Evolutionary conservation across 192 early-diverging fungal genomes (phyloP), one percentile per base, ranked within the genome.

Genomic region (Podochytrium sp.): DNA sequence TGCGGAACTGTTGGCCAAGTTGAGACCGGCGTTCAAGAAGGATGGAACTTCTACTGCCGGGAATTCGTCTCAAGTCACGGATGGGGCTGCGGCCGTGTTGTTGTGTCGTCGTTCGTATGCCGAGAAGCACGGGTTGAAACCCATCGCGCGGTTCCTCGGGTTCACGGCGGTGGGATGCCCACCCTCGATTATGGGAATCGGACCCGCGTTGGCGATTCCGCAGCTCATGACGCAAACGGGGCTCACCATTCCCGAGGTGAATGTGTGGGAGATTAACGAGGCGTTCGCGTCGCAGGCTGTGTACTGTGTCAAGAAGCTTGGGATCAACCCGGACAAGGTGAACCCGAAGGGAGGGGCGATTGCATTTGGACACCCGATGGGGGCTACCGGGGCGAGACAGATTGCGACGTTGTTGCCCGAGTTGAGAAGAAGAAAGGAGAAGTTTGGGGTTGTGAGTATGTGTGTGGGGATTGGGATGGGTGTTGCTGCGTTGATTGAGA

Each of bases 321-420:
- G 89, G 30, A 91, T 99, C 60, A 86, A 89, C 73, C 77, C 91
- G 78, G 89, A 92, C 65, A 97, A 94, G 90, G 94, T 98, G 78
- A 99, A 99, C 86, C 95, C 95, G 52, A 92, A 95, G 89, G 97
- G 97, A 68, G 97, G 97, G 73, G 97, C 97, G 39, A 99, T 99
- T 67, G 63, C 97, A 32, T 89, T 98, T 70, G 97, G 97, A 69
- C 97, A 99, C 80, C 97, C 97, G 62, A 78, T 86, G 75, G 81
- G 80, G 57, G 81, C 80, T 80, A 98, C 96, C 38, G 96, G 97
- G 80, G 95, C 97, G 10, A 91, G 97, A 73, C 97, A 98, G 83
- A 90, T 99, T 77, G 93, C 96, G 30, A 99, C 97, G 20, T 82
- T 99, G 37, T 80, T 99, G 38, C 90, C 94, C 58, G 95, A 96